phyloP scores from a whole-genome alignment of 176 grass and related monocot genomes.

The Tillandsia leiboldiana region DNA sequence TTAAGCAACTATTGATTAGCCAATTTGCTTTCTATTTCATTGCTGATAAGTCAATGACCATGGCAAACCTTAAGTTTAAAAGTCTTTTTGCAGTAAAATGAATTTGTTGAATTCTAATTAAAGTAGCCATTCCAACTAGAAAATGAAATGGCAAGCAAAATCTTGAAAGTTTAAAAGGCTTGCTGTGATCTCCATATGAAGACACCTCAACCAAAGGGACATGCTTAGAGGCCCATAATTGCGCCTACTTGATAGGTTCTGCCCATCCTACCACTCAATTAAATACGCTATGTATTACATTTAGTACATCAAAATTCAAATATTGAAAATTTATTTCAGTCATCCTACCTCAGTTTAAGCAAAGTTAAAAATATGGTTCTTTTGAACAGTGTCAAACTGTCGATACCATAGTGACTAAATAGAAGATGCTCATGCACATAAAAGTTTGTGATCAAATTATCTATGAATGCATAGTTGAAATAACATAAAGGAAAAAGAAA shows the following conservation, averaged over 20 bases:
- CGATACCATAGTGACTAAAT: no score
- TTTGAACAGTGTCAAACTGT: no score
- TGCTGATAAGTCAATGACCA: neutral
- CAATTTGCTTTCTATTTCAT: neutral
- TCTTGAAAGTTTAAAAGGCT: neutral
- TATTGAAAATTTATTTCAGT: no score
- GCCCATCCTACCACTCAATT: no score
- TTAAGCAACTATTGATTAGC: neutral
- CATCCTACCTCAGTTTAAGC: no score
- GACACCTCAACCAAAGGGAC: no score
- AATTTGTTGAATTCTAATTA: neutral
- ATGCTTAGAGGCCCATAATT: no score
- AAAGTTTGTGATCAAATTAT: neutral
- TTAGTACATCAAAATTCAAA: no score
- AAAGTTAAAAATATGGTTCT: no score
- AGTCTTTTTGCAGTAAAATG: neutral
- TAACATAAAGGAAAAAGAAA: slow-evolving; percentile 8
- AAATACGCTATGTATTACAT: no score
- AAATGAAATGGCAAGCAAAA: neutral
- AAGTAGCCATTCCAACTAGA: neutral
- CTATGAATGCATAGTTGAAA: neutral
- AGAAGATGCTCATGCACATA: neutral
- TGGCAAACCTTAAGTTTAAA: neutral
- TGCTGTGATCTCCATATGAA: no score
- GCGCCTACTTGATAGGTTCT: no score